A percentile compares a stretch with the other conserved stretches of the same genome.
Conservation (phyloP, 2,329 filamentous ascomycete species). For the Hypoxylon sp. region DNA sequence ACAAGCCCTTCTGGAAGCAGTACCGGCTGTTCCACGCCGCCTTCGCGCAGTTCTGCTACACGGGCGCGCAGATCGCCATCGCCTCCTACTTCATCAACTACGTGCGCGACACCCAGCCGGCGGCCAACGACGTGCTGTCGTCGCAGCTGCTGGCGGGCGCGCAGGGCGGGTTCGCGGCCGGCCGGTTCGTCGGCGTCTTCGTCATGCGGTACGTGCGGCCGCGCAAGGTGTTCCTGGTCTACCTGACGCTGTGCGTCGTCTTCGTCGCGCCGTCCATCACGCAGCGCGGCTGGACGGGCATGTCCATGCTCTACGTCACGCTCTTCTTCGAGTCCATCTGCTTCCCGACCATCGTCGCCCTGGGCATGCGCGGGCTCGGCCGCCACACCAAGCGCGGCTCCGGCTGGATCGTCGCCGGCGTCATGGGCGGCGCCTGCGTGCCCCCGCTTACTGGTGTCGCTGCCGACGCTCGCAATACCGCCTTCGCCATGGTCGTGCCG, state of each 20-base stretch:
- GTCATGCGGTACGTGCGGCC: slow-evolving; percentile 76
- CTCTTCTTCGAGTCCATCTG: slow-evolving; percentile 85
- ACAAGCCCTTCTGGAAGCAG: slow-evolving; percentile 75
- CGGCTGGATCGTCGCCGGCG: slow-evolving; percentile 77
- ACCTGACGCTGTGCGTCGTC: slow-evolving; percentile 72
- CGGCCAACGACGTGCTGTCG: slow-evolving; percentile 63
- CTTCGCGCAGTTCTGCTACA: slow-evolving; percentile 83
- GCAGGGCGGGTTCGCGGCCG: slow-evolving; percentile 77
- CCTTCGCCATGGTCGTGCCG: slow-evolving; percentile 74
- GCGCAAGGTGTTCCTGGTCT: slow-evolving; percentile 74
- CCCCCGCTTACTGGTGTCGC: slow-evolving; percentile 78
- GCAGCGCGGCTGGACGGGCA: slow-evolving; percentile 58
- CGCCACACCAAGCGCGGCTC: slow-evolving; percentile 81
- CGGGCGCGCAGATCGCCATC: slow-evolving; percentile 75
- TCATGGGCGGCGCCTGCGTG: slow-evolving; percentile 78
- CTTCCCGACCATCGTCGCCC: slow-evolving; percentile 83
- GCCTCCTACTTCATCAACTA: slow-evolving; percentile 81
- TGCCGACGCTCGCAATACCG: slow-evolving; percentile 71
- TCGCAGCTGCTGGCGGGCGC: slow-evolving; percentile 79
- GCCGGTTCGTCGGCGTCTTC: slow-evolving; percentile 74
- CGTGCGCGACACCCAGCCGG: slow-evolving; percentile 68
- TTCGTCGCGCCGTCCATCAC: slow-evolving; percentile 67
- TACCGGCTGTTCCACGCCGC: slow-evolving; percentile 82
- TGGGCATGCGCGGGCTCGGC: slow-evolving; percentile 80
- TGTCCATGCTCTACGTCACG: slow-evolving; percentile 74